phyloP scores from a whole-genome alignment of 371 early-diverging fungal genomes.

The Mortierella sp. region DNA sequence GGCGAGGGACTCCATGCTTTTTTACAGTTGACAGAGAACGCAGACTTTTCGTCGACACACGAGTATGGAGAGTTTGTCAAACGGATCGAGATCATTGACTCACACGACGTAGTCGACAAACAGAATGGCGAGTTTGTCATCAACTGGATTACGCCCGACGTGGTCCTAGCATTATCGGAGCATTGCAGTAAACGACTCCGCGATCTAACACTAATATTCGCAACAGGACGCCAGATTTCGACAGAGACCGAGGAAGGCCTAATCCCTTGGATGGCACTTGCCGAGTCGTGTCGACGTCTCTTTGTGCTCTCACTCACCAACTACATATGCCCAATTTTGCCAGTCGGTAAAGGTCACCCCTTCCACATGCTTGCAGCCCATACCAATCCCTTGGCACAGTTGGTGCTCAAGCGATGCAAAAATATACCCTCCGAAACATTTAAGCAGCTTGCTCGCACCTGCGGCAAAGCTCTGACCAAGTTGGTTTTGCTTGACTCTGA shows the following conservation, averaged over 20 bases:
- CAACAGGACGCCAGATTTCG: conserved; percentile 52
- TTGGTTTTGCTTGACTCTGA: conserved; percentile 53
- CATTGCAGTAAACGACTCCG: conserved; percentile 52
- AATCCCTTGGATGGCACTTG: conserved; percentile 49
- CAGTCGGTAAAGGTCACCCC: conserved; percentile 39
- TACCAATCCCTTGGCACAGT: conserved; percentile 50
- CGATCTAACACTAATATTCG: conserved; percentile 53
- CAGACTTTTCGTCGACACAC: conserved; percentile 57
- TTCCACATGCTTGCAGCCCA: conserved; percentile 48
- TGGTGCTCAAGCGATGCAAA: conserved; percentile 54
- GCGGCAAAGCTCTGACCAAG: conserved; percentile 55
- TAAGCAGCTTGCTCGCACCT: conserved; percentile 48
- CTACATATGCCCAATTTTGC: conserved; percentile 47
- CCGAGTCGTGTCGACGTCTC: conserved; percentile 55
- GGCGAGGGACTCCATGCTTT: conserved; percentile 52
- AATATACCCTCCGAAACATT: conserved; percentile 54
- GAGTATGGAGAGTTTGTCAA: conserved; percentile 57
- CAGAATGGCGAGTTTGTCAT: conserved; percentile 57
- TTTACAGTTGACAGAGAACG: conserved; percentile 50
- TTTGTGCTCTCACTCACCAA: conserved; percentile 55
- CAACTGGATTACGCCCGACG: conserved; percentile 58
- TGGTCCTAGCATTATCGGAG: conserved; percentile 52
- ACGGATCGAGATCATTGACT: conserved; percentile 56
- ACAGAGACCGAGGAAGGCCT: conserved; percentile 49
- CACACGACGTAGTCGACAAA: conserved; percentile 57